These are phyloP conservation scores for Triangularia verruculosa DNA, from an alignment of 2,329 filamentous ascomycete species.

Conservation along the genomic window DNA sequence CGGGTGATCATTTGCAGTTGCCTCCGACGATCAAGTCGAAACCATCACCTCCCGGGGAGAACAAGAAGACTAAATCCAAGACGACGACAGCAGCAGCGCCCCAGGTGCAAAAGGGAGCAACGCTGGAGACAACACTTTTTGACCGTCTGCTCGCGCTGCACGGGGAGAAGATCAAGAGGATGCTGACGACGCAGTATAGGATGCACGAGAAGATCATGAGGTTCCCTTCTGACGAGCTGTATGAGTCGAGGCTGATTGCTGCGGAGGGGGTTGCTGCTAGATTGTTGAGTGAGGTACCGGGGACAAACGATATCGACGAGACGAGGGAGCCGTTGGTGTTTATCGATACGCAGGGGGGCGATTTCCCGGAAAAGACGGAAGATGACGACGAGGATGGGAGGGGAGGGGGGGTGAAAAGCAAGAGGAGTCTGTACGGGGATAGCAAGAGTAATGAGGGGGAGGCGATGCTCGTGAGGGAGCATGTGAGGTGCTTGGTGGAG, in stretches of 20 bases:
- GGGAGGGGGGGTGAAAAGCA: slow-evolving; percentile 43
- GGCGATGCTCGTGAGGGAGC: slow-evolving; percentile 72
- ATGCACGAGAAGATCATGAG: slow-evolving; percentile 97
- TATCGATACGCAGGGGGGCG: slow-evolving; percentile 93
- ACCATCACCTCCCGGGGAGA: slow-evolving; percentile 40
- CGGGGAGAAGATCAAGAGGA: slow-evolving; percentile 79
- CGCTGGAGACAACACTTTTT: slow-evolving; percentile 87
- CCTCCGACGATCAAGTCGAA: slow-evolving; percentile 92
- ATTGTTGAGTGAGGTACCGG: slow-evolving; percentile 71
- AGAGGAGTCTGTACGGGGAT: slow-evolving; percentile 45
- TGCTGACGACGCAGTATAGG: slow-evolving; percentile 95
- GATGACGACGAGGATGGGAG: slow-evolving; percentile 53
- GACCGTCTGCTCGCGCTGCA: slow-evolving; percentile 81
- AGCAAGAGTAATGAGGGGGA: slow-evolving; percentile 94
- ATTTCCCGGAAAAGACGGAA: slow-evolving; percentile 80
- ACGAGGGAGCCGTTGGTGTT: slow-evolving; percentile 86
- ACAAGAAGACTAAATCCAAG: slow-evolving; percentile 16
- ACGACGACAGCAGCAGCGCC: slow-evolving; percentile 21
- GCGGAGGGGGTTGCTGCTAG: slow-evolving; percentile 74
- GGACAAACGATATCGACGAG: slow-evolving; percentile 76
- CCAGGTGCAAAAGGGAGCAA: slow-evolving; percentile 49
- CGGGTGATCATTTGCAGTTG: slow-evolving; percentile 90
- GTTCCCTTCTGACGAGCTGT: slow-evolving; percentile 86
- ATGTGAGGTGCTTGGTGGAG: slow-evolving; percentile 72
- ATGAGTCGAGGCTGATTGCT: slow-evolving; percentile 76